Conservation (phyloP, 192 early-diverging fungal species). For the Coemansia sp. region DNA sequence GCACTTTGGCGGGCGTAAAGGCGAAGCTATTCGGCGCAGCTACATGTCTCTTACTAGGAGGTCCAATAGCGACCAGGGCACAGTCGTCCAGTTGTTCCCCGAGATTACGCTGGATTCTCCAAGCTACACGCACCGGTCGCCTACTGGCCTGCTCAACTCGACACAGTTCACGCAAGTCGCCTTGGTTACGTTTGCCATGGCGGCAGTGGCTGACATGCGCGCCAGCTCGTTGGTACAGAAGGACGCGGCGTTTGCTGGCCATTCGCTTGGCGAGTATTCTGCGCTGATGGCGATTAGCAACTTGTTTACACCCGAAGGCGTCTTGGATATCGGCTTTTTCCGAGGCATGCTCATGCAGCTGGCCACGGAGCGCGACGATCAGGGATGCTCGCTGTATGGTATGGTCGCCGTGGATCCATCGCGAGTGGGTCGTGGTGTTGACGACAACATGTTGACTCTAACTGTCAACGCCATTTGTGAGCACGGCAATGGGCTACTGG, state of each 20-base stretch:
- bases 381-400: constrained; percentile 85
- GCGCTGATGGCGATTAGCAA: constrained; percentile 81
- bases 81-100: constrained; percentile 5
- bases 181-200: constrained; percentile 82
- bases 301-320: constrained; percentile 74
- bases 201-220: constrained; percentile 84
- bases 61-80: background rate
- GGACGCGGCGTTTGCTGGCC: constrained; percentile 85
- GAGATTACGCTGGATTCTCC: constrained; percentile 70
- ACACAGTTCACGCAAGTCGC: constrained; percentile 95
- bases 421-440: constrained; percentile 72
- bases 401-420: constrained; percentile 93
- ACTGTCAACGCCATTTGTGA: constrained; percentile 79
- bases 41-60: constrained; percentile 58
- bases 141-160: constrained; percentile 79
- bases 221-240: constrained; percentile 77
- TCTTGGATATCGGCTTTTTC: constrained; percentile 91
- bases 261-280: constrained; percentile 92
- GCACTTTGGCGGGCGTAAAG: constrained; percentile 84
- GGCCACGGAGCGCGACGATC: constrained; percentile 77
- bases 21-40: constrained; percentile 75
- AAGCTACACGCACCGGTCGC: constrained; percentile 81
- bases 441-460: constrained; percentile 69
- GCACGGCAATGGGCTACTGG: constrained; percentile 69
- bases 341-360: constrained; percentile 97